phyloP scores from a whole-genome alignment of 2,329 filamentous ascomycete species.

The Alternaria ethzedia region DNA sequence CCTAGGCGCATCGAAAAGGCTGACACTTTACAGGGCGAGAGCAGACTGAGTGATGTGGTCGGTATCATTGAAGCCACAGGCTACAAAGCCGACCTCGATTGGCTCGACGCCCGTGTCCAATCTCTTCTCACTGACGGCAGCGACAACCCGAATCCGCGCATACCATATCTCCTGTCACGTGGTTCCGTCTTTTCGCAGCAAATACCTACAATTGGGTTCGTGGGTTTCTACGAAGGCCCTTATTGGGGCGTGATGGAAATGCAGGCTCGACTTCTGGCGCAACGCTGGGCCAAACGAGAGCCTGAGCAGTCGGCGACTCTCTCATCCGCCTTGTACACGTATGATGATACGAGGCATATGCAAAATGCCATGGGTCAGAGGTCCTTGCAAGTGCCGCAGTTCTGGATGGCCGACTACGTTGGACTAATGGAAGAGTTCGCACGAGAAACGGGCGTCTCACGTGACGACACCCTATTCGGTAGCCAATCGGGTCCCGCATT shows the following conservation, averaged over 20 bases:
- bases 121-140: conserved; percentile 63
- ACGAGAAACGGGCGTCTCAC: conserved; percentile 61
- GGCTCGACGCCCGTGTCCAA: conserved; percentile 65
- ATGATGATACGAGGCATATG: conserved; percentile 45
- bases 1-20: neutral
- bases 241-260: conserved; percentile 90
- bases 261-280: conserved; percentile 74
- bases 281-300: conserved; percentile 60
- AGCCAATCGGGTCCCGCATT: conserved; percentile 58
- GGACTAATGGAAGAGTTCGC: conserved; percentile 77
- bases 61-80: conserved; percentile 78
- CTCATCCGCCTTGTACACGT: conserved; percentile 15
- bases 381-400: conserved; percentile 65
- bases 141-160: conserved; percentile 57
- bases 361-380: conserved; percentile 49
- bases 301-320: conserved; percentile 19
- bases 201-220: conserved; percentile 73
- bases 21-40: conserved; percentile 13
- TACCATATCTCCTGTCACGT: conserved; percentile 66
- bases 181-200: conserved; percentile 68
- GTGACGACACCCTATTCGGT: conserved; percentile 47
- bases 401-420: conserved; percentile 82
- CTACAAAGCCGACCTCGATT: conserved; percentile 70
- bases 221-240: conserved; percentile 83
- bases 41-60: conserved; percentile 30